These are phyloP conservation scores for Glaciozyma antarctica DNA, from an alignment of 768 basidiomycete species.

Conservation along the genomic window DNA sequence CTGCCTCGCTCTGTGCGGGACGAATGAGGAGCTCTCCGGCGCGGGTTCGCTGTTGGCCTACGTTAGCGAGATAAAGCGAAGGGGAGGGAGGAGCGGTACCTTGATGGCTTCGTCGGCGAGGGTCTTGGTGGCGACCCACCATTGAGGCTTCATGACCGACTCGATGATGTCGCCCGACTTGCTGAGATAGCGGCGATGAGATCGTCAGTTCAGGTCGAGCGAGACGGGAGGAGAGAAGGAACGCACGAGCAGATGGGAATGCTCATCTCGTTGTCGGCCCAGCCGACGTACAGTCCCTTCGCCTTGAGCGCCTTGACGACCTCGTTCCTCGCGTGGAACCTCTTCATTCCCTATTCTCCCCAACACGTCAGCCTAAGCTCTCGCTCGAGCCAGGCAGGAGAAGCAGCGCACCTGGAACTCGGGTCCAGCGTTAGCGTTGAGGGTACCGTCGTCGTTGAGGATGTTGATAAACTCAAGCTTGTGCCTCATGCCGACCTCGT, in stretches of 20 bases:
- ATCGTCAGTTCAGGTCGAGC: not conserved
- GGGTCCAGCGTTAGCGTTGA: slow-evolving; percentile 69
- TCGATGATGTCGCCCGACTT: slow-evolving; percentile 97
- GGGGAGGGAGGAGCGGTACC: slow-evolving; percentile 42
- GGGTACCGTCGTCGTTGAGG: slow-evolving; percentile 90
- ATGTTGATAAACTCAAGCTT: slow-evolving; percentile 86
- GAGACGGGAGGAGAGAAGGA: not conserved
- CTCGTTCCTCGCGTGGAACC: slow-evolving; percentile 81
- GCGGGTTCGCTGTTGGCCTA: slow-evolving; percentile 58
- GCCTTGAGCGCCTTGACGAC: slow-evolving; percentile 78
- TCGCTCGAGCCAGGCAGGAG: too few relatives aligned
- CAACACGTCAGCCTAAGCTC: not conserved
- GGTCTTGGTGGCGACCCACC: slow-evolving; percentile 94
- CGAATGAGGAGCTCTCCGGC: slow-evolving; percentile 75
- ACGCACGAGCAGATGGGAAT: slow-evolving; percentile 82
- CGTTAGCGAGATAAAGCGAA: not conserved
- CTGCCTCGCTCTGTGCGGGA: slow-evolving; percentile 77
- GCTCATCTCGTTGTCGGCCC: slow-evolving; percentile 94
- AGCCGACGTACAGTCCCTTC: slow-evolving; percentile 72
- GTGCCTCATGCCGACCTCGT: slow-evolving; percentile 81
- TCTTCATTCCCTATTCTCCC: slow-evolving; percentile 71
- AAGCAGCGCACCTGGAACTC: not conserved
- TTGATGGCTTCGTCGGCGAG: slow-evolving; percentile 81
- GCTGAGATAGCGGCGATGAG: slow-evolving; percentile 41
- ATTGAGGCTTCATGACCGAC: slow-evolving; percentile 89